A percentile compares a stretch with the other conserved stretches of the same genome.
Conservation (phyloP, 2,329 filamentous ascomycete genomes). For the Cadophora sp. region DNA sequence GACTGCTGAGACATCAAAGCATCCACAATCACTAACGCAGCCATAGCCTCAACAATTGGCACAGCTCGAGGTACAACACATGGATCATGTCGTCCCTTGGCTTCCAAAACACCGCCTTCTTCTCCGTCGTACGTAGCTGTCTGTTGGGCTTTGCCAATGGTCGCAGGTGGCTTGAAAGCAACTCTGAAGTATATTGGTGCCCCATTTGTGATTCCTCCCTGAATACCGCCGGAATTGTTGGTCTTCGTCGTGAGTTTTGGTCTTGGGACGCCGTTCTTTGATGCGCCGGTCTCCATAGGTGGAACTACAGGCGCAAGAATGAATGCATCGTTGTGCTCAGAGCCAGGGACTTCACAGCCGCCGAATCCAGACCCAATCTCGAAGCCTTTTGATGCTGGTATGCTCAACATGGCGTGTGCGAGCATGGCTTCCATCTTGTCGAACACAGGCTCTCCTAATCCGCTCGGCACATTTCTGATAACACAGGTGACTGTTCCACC, state of each 20-base stretch:
- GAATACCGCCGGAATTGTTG: conserved; percentile 94
- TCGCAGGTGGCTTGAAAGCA: conserved; percentile 93
- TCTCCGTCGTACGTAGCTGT: conserved; percentile 81
- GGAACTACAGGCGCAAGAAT: conserved; percentile 56
- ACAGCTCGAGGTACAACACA: conserved; percentile 85
- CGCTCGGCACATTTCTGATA: conserved; percentile 82
- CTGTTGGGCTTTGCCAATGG: conserved; percentile 86
- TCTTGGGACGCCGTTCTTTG: conserved; percentile 53
- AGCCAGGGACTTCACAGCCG: conserved; percentile 85
- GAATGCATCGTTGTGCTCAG: conserved; percentile 92
- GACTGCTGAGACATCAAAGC: conserved; percentile 83
- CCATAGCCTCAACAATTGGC: conserved; percentile 91
- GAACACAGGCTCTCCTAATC: conserved; percentile 92
- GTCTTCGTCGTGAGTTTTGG: conserved; percentile 83
- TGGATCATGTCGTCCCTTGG: conserved; percentile 94
- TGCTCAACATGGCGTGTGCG: conserved; percentile 92
- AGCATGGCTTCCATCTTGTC: conserved; percentile 94
- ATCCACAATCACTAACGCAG: conserved; percentile 86
- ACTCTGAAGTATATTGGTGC: conserved; percentile 94
- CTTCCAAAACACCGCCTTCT: conserved; percentile 76
- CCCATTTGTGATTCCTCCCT: conserved; percentile 94
- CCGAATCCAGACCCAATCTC: conserved; percentile 93
- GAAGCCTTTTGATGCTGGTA: conserved; percentile 94
- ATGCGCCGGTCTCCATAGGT: conserved; percentile 53
- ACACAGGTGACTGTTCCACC: conserved; percentile 96